Evolutionary conservation across 805 yeast genomes (phyloP).

Genomic region (Teunomyces stri): DNA sequence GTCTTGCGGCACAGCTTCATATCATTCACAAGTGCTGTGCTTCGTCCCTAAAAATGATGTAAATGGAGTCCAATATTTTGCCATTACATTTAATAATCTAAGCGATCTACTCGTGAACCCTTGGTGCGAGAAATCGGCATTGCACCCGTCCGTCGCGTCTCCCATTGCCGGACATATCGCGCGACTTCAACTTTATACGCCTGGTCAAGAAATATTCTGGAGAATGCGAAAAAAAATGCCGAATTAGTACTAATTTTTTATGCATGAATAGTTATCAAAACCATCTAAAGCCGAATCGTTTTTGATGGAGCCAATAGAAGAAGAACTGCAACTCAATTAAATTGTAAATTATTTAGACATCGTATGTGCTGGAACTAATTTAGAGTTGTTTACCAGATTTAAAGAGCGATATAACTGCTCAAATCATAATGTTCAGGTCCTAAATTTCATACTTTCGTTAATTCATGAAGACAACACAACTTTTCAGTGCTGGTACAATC

Average conservation of each 20-base stretch:
- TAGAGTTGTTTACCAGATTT: neutral
- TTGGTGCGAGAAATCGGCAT: neutral
- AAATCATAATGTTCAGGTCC: neutral
- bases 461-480: neutral
- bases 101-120: neutral
- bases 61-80: too few species aligned
- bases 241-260: neutral
- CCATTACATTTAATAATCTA: neutral
- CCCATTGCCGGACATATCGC: neutral
- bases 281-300: slow-evolving; percentile 4
- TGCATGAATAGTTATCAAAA: neutral
- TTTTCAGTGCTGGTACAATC: neutral
- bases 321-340: neutral
- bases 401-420: neutral
- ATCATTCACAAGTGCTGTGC: too few species aligned
- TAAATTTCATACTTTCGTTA: neutral
- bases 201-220: neutral
- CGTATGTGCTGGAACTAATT: neutral
- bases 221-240: neutral
- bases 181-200: neutral
- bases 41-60: too few species aligned
- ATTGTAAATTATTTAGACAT: neutral
- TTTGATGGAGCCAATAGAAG: neutral
- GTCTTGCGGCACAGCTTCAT: too few species aligned
- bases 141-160: neutral